Base-by-base conservation (phyloP, 2,329 filamentous ascomycete genomes). In the Colletotrichum sublineola region DNA sequence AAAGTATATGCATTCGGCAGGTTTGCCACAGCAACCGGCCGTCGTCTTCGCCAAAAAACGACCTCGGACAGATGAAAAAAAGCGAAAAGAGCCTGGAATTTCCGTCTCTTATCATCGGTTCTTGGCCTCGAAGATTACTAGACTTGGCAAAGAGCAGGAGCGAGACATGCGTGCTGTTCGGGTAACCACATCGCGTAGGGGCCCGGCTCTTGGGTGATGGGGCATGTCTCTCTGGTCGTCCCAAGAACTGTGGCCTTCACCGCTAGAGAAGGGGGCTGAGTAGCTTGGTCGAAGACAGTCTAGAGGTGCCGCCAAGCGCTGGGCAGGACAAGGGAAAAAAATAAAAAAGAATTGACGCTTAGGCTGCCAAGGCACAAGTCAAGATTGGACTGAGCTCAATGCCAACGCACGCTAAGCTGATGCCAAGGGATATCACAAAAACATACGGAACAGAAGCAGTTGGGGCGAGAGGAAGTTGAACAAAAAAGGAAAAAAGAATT, bases 401-500 rank as follows among this genome's bases (percentile, higher is more conserved):
- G 24, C 48, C n/a, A 58, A 12, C 24, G 9, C 20, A 40, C 7
- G 55, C 55, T 36, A 52, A 63, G 60, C 9, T 2, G 9, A 14
- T 20, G 38, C 14, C 40, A 60, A 63, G 29, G 33, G 42, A 18
- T 14, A 14, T 40, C 20, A 52, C 15, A 7, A 12, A 38, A 40
- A 14, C 42, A 61, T 4, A 36, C 20, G 12, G 15, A 44, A 46
- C 20, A 40, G 2, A 12, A 50, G 0, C 11, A 57, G n/a, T 12
- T 14, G 18, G 20, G 15, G 40, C 48, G 24, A 31, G 24, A 31
- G 1, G 1, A 18, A 55, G 1, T 18, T 63, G 44, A 63, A 71
- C 58, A 58, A 68, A 71, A 52, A 63, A n/a, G 62, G n/a, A 58
- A 70, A 68, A 63, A 63, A 12, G 31, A 63, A 12, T 18, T 73